Base-by-base conservation (phyloP, 805 yeast genomes). In the Ogataea sp. region DNA sequence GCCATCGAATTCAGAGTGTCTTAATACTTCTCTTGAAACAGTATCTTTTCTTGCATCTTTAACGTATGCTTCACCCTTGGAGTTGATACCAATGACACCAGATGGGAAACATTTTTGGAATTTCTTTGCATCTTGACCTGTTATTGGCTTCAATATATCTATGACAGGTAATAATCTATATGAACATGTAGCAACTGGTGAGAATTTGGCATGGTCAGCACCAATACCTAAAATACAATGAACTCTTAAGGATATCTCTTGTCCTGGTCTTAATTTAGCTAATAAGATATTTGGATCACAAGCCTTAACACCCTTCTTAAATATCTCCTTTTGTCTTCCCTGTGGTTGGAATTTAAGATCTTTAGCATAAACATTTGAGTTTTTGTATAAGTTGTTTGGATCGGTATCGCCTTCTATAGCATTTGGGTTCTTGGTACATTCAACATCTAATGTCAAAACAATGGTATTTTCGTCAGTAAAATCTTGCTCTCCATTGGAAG, bases 131-230 rank as follows among this genome's bases (percentile, higher is more conserved):
- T 75, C 73, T 8, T 71, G 77, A 6, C 96, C 97, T 1, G 64
- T 66, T 42, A 93, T 85, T 36, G 90, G 86, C 45, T 76, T 66
- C 31, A 67, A 58, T 39, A 93, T 87, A 46, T 83, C 79, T 50
- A 89, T 89, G 20, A 77, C 81, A 14, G 98, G 98, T 67, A 93
- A 63, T 55, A 93, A 70, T 64, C 98, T 75, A 65, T 93, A 93
- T 13, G 96, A 85, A 3, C 98, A 97, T 13, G 98, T 93, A 15
- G 95, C 76, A 10, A 93, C 98, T 5, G 98, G 98, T 7, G 97
- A 87, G 59, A 86, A 93, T 63, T 93, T 93, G 43, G 98, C 97
- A 62, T 93, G 98, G 61, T 93, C 98, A 32, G 87, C 64, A 38
- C 97, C 98, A 48, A 85, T 65, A 42, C 98, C 98, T 45, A 90